Percentiles rank a stretch among this genome's conserved stretches.
Evolutionary conservation across 345 rosid species (phyloP).

Genomic region (Salix dunnii): DNA sequence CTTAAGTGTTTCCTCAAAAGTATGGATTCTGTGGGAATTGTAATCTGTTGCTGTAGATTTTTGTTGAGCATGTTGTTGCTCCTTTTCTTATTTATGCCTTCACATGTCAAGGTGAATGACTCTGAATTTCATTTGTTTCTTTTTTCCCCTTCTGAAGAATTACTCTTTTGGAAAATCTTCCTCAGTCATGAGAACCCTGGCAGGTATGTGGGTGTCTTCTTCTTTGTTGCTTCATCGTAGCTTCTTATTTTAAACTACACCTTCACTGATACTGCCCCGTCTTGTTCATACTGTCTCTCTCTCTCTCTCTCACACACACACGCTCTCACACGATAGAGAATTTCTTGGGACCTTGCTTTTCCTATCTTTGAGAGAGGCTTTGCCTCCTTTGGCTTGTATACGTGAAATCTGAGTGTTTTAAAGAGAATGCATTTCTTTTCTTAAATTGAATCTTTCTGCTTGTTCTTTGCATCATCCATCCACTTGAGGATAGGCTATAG

Average conservation of each 20-base stretch:
- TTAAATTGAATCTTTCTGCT: background rate
- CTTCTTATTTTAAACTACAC: background rate
- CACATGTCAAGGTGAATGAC: background rate
- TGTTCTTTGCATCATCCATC: background rate
- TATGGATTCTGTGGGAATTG: slow-evolving; percentile 26
- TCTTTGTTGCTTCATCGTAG: background rate
- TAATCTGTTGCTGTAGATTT: background rate
- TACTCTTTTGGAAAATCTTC: slow-evolving; percentile 94
- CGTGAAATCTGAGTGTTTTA: background rate
- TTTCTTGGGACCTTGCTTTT: background rate
- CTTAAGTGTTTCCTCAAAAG: slow-evolving; percentile 86
- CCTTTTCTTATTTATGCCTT: background rate
- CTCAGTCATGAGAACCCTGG: slow-evolving; percentile 86
- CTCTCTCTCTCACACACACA: background rate
- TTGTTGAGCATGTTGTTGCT: background rate
- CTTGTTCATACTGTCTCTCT: background rate
- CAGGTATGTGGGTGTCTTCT: slow-evolving; percentile 51
- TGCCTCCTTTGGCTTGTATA: background rate
- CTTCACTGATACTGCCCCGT: background rate
- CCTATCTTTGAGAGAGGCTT: background rate
- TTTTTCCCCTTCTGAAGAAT: slow-evolving; percentile 51
- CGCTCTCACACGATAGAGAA: background rate
- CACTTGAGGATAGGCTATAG: background rate
- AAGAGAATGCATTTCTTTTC: background rate
- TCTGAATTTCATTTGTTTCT: slow-evolving; percentile 4